Base-by-base conservation (phyloP, 768 basidiomycete species). In the Lactarius tabidus region DNA sequence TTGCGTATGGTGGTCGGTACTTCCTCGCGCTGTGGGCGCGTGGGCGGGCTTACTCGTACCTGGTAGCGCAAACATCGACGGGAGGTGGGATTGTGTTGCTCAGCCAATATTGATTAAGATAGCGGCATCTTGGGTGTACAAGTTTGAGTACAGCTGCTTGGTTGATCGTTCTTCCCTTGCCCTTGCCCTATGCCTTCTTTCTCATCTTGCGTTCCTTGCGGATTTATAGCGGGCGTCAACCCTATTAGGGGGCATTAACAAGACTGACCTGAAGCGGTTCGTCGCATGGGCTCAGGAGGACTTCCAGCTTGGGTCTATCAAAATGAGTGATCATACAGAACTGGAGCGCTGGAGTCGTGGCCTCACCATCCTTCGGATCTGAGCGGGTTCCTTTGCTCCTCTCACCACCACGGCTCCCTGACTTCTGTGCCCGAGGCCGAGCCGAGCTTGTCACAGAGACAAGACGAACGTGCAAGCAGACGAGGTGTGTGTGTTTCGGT, bases 1-100 rank as follows among this genome's bases (percentile, higher is more conserved):
- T 98, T 98, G 59, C 81, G 97, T 8, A 99, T 99, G 97, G 90
- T 99, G 3, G 75, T 98, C 20, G 84, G 1, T 98, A 98, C 74
- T 77, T 97, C 77, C 97, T 98, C 70, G 95, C 96, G 9, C 96
- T 80, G 95, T 66, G 93, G 95, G 0, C 84, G 85, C 72, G 75
- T 76, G 45, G 97, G 97, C 1, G 93, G 93, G 7, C 76, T 99
- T 39, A 39, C 85, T 98, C 29, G 97, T 98, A 1, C 82, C 98
- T 20, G 97, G 97, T 1, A 95, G 93, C 68, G 95, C 97, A n/a
- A 98, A 98, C 72, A 96, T 99, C 2, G 97, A 99, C 71, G 97
- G 98, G 79, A 96, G 93, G 93, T 89, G 63, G 31, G 48, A 52
- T 59, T n/a, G 7, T 38, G 26, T 28, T 33, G 35, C 18, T 2